Evolutionary conservation across 1,139 yeast species (phyloP).

Genomic region (Blastobotrys persicus): DNA sequence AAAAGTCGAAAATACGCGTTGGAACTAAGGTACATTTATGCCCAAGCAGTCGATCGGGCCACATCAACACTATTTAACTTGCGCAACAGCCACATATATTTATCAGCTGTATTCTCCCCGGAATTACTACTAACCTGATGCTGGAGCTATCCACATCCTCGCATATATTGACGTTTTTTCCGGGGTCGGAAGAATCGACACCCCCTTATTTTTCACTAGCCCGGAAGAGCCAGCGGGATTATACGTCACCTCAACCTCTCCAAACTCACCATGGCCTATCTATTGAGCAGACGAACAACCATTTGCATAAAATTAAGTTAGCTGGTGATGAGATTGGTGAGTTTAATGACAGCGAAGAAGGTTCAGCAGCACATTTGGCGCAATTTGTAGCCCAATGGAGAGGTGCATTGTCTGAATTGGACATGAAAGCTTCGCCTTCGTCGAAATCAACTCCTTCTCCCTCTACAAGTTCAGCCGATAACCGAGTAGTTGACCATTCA

Average conservation of each 20-base stretch:
- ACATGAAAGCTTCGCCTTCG: slow-evolving; percentile 2
- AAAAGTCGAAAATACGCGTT: slow-evolving; percentile 3
- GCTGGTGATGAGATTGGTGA: slow-evolving; percentile 31
- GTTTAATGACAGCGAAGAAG: slow-evolving; percentile 20
- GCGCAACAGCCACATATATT: too few relatives aligned
- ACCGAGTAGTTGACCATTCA: too few relatives aligned
- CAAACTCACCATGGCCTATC: slow-evolving; percentile 14
- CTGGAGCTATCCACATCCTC: slow-evolving; percentile 23
- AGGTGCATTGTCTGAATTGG: slow-evolving; percentile 22
- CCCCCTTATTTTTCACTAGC: slow-evolving; percentile 27
- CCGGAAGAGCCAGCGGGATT: slow-evolving; percentile 22
- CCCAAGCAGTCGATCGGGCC: neutral
- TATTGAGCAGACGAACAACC: slow-evolving; percentile 11
- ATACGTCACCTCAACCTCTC: slow-evolving; percentile 21
- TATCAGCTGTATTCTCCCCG: too few relatives aligned
- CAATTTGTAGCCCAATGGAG: slow-evolving; percentile 31
- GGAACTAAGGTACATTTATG: slow-evolving; percentile 2
- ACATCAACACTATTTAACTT: slow-evolving; percentile 1
- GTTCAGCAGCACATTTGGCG: slow-evolving; percentile 24
- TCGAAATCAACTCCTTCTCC: neutral
- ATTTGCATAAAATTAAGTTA: slow-evolving; percentile 22
- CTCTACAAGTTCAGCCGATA: neutral
- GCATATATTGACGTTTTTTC: slow-evolving; percentile 26
- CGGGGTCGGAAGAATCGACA: slow-evolving; percentile 22
- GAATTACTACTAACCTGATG: slow-evolving; percentile 1